Evolutionary conservation across 2,329 filamentous ascomycete genomes (phyloP).

Genomic region (Thelonectria discophora): DNA sequence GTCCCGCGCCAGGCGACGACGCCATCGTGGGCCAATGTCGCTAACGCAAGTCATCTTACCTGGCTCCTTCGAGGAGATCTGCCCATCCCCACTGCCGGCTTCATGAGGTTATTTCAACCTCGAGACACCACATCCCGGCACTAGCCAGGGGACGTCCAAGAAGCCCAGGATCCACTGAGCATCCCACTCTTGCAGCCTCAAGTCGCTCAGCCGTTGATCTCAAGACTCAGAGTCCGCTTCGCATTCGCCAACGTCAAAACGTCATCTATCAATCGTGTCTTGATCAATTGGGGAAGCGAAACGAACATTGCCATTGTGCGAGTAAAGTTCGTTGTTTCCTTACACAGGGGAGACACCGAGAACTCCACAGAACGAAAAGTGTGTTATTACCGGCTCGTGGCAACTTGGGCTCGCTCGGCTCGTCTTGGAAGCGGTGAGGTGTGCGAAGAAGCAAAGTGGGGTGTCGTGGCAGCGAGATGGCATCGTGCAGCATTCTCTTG

Average conservation of each 20-base stretch:
- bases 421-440: too few relatives aligned
- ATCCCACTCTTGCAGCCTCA: not conserved
- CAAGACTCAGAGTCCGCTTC: not conserved
- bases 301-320: too few relatives aligned
- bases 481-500: not conserved
- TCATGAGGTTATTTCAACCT: not conserved
- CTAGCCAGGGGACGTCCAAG: not conserved
- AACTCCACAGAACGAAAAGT: too few relatives aligned
- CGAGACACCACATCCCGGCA: not conserved
- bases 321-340: too few relatives aligned
- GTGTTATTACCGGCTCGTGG: too few relatives aligned
- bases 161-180: not conserved
- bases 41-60: not conserved
- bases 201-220: not conserved
- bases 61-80: not conserved
- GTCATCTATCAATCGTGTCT: too few relatives aligned
- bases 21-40: not conserved
- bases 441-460: not conserved
- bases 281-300: too few relatives aligned
- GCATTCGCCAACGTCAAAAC: not conserved
- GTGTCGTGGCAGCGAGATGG: not conserved
- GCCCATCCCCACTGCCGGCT: not conserved
- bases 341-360: too few relatives aligned
- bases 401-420: too few relatives aligned
- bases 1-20: not conserved